Evolutionary conservation across 495 filamentous ascomycete species (phyloP).

Genomic region (Lasiosphaeriaceae sp.): DNA sequence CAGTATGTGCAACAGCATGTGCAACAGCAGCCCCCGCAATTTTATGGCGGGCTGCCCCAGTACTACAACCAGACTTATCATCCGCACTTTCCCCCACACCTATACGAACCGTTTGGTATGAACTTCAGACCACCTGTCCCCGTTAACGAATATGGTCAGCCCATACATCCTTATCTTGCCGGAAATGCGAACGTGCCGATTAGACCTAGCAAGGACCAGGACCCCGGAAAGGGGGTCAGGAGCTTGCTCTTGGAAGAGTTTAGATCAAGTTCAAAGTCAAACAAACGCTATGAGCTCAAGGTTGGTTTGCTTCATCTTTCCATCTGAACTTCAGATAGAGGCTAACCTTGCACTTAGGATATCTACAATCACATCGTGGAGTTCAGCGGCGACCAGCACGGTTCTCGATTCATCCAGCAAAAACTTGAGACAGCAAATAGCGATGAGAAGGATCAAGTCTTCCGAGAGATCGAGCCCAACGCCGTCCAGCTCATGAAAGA

Average conservation of each 20-base stretch:
- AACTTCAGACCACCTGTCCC: slow-evolving; percentile 28
- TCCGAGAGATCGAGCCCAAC: slow-evolving; percentile 79
- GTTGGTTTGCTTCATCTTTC: slow-evolving; percentile 36
- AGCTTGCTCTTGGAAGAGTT: slow-evolving; percentile 80
- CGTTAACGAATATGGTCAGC: slow-evolving; percentile 28
- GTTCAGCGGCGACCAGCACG: slow-evolving; percentile 93
- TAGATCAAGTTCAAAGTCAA: slow-evolving; percentile 67
- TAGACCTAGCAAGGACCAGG: slow-evolving; percentile 58
- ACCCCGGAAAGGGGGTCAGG: slow-evolving; percentile 59
- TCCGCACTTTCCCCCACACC: slow-evolving; percentile 21
- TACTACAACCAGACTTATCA: slow-evolving; percentile 2
- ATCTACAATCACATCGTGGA: slow-evolving; percentile 89
- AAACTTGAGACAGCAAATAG: slow-evolving; percentile 94
- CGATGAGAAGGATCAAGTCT: slow-evolving; percentile 94
- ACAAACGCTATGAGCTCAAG: slow-evolving; percentile 80
- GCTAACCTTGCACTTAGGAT: slow-evolving; percentile 48
- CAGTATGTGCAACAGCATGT: slow-evolving; percentile 24
- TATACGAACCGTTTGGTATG: slow-evolving; percentile 34
- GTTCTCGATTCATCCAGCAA: slow-evolving; percentile 92
- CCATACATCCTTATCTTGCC: slow-evolving; percentile 17
- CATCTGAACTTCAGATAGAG: background rate
- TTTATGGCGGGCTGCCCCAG: slow-evolving; percentile 11
- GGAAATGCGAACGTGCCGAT: slow-evolving; percentile 36
- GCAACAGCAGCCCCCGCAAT: slow-evolving; percentile 1
- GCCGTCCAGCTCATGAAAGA: slow-evolving; percentile 89